Percentiles rank a stretch among this genome's conserved stretches.
Evolutionary conservation across 768 basidiomycete genomes (phyloP).

Genomic region (Kwoniella pini): DNA sequence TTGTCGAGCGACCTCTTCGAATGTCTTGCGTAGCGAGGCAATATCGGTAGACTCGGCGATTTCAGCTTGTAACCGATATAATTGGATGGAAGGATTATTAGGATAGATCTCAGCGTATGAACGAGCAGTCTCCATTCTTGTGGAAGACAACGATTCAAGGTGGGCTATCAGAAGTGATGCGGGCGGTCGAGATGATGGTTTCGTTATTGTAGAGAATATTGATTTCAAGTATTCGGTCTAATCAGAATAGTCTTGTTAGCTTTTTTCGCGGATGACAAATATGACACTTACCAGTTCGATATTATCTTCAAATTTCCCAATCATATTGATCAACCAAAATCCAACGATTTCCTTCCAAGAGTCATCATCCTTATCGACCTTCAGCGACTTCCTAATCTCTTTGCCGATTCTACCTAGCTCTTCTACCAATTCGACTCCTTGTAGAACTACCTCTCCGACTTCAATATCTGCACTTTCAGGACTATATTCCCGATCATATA

Average conservation of each 20-base stretch:
- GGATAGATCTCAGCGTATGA: conserved; percentile 59
- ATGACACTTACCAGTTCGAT: conserved; percentile 49
- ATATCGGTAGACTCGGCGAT: conserved; percentile 9
- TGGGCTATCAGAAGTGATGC: conserved; percentile 38
- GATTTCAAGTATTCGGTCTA: conserved; percentile 47
- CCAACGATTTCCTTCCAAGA: conserved; percentile 54
- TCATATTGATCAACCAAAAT: conserved; percentile 61
- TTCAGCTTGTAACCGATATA: conserved; percentile 61
- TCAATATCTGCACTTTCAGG: conserved; percentile 32
- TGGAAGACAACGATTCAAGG: conserved; percentile 13
- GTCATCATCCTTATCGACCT: conserved; percentile 15
- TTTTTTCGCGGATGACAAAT: neutral
- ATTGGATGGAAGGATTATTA: conserved; percentile 60
- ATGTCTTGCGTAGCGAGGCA: conserved; percentile 4
- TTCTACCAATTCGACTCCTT: conserved; percentile 63
- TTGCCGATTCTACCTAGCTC: conserved; percentile 60
- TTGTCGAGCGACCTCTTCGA: conserved; percentile 11
- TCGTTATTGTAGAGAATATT: conserved; percentile 41
- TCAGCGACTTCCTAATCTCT: conserved; percentile 57
- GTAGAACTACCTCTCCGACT: conserved; percentile 51
- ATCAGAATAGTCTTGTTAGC: conserved; percentile 60
- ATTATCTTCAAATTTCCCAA: conserved; percentile 52
- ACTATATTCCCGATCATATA: conserved; percentile 52
- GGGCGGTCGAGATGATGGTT: conserved; percentile 37
- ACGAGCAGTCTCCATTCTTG: conserved; percentile 57